These are phyloP conservation scores for Pythium sp. DNA, from an alignment of 352 stramenopile species.

Conservation along the genomic window DNA sequence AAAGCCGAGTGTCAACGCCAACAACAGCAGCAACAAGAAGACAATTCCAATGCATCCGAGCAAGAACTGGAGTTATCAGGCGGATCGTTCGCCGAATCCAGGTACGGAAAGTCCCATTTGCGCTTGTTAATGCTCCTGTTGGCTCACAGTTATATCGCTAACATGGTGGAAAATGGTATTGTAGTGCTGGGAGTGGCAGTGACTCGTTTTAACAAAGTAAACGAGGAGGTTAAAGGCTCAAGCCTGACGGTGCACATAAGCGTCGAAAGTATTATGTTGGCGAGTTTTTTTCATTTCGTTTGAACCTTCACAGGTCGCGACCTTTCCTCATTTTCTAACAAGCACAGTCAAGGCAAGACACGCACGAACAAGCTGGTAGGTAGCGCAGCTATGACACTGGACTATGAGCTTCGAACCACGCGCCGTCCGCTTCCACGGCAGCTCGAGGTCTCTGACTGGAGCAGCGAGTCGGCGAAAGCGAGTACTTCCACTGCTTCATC, in stretches of 20 bases:
- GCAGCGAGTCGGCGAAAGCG: constrained; percentile 18
- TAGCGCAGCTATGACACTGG: constrained; percentile 15
- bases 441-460: constrained; percentile 46
- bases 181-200: constrained; percentile 48
- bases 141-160: neutral
- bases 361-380: neutral
- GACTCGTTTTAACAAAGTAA: constrained; percentile 38
- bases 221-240: constrained; percentile 8
- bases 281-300: neutral
- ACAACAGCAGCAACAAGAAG: constrained; percentile 16
- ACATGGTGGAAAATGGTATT: neutral
- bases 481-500: neutral
- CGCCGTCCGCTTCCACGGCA: constrained; percentile 46
- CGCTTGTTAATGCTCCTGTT: neutral
- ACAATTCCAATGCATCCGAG: constrained; percentile 23
- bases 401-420: constrained; percentile 26
- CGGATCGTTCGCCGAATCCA: constrained; percentile 66
- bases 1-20: constrained; percentile 15
- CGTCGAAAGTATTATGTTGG: constrained; percentile 6
- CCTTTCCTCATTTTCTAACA: neutral
- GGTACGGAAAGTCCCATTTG: constrained; percentile 25
- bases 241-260: neutral
- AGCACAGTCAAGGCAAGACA: neutral
- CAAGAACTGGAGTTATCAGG: constrained; percentile 56
- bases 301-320: constrained; percentile 4